Percentiles rank a stretch among this genome's conserved stretches.
Conservation (phyloP, 2,329 filamentous ascomycete genomes). For the Verticillium nonalfalfae region DNA sequence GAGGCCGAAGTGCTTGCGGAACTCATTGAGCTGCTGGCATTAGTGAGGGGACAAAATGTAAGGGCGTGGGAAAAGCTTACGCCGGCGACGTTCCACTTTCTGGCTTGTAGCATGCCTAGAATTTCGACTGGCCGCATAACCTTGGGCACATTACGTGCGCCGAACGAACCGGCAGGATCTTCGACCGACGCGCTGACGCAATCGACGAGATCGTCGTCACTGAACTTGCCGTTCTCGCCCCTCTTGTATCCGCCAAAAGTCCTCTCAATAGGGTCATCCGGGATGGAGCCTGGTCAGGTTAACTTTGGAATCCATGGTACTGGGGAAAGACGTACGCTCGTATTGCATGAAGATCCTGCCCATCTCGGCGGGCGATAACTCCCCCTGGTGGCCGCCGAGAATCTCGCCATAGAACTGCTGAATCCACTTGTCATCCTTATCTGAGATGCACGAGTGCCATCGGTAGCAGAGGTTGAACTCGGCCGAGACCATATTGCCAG, state of each 20-base stretch:
- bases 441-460: slow-evolving; percentile 75
- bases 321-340: slow-evolving; percentile 27
- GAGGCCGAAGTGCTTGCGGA: slow-evolving; percentile 74
- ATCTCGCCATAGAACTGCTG: slow-evolving; percentile 59
- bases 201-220: slow-evolving; percentile 69
- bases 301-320: neutral
- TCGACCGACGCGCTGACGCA: slow-evolving; percentile 66
- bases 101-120: slow-evolving; percentile 70
- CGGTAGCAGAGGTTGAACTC: slow-evolving; percentile 88
- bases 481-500: slow-evolving; percentile 77
- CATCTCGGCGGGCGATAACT: slow-evolving; percentile 55
- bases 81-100: slow-evolving; percentile 70
- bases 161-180: slow-evolving; percentile 70
- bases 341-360: slow-evolving; percentile 57
- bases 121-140: slow-evolving; percentile 73
- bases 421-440: slow-evolving; percentile 76
- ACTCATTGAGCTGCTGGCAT: slow-evolving; percentile 25
- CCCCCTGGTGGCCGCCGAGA: slow-evolving; percentile 47
- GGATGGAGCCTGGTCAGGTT: slow-evolving; percentile 31
- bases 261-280: slow-evolving; percentile 62
- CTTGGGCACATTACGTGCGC: slow-evolving; percentile 66
- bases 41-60: neutral
- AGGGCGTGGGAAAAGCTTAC: neutral
- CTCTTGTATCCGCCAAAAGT: slow-evolving; percentile 62
- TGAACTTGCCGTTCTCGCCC: slow-evolving; percentile 59